Conservation (phyloP, 1,284 basidiomycete genomes). For the Exobasidium cylindrosporum region DNA sequence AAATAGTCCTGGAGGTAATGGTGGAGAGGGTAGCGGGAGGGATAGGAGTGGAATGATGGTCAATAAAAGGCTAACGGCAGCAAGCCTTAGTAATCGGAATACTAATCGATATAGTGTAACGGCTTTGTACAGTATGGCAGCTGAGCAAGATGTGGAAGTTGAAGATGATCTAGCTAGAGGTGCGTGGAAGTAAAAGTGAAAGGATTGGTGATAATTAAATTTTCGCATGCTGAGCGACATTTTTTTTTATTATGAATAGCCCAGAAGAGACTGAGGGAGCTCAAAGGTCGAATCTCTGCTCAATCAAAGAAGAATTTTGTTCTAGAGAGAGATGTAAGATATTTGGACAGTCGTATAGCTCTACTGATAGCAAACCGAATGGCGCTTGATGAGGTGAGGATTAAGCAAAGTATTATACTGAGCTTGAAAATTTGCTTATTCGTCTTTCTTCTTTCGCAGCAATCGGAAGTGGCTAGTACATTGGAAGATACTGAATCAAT, state of each 20-base stretch:
- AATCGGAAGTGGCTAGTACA: conserved; percentile 42
- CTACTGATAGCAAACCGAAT: conserved; percentile 96
- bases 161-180: conserved; percentile 95
- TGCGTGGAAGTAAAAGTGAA: conserved; percentile 56
- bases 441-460: conserved; percentile 9
- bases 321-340: conserved; percentile 93
- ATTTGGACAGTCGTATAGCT: conserved; percentile 95
- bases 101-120: conserved; percentile 96
- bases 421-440: background rate
- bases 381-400: conserved; percentile 74
- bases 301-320: conserved; percentile 99
- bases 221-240: background rate
- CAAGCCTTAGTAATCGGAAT: conserved; percentile 62
- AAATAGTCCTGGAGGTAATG: conserved; percentile 2
- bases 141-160: conserved; percentile 96
- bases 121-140: conserved; percentile 93
- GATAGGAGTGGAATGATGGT: conserved; percentile 27
- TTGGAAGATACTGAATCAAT: conserved; percentile 85
- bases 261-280: conserved; percentile 88
- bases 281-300: conserved; percentile 94
- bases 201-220: background rate
- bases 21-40: conserved; percentile 18
- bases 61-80: conserved; percentile 31
- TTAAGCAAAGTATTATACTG: conserved; percentile 45
- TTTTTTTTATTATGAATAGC: conserved; percentile 60